Conservation (phyloP, 371 early-diverging fungal species). For the Actinomortierella wolfii region DNA sequence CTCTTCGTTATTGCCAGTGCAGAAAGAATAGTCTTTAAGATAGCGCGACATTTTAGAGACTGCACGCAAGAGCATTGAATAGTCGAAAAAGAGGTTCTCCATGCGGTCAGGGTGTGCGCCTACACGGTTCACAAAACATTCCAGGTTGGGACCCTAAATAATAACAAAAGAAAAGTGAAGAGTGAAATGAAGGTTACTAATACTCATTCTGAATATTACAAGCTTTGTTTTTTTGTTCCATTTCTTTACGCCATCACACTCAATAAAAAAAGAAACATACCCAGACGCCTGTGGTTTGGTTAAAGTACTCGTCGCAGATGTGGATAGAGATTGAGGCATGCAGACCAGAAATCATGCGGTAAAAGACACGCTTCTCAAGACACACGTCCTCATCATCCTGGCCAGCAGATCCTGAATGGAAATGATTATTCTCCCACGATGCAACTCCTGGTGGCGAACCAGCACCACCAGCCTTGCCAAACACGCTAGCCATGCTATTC, state of each 20-base stretch:
- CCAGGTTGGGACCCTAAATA: conserved; percentile 71
- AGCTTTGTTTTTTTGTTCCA: no score
- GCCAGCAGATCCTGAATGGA: background rate
- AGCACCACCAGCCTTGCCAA: conserved; percentile 51
- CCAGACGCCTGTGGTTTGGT: conserved; percentile 82
- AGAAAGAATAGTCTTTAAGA: conserved; percentile 68
- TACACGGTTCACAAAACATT: conserved; percentile 85
- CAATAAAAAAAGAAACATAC: conserved; percentile 48
- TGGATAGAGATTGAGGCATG: conserved; percentile 95
- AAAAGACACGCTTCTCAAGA: conserved; percentile 88
- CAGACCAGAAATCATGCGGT: conserved; percentile 89
- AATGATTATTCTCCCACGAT: background rate
- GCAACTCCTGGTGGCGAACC: conserved; percentile 5
- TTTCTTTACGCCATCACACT: no score
- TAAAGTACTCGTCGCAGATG: conserved; percentile 86
- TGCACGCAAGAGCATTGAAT: conserved; percentile 82
- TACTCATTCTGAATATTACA: no score
- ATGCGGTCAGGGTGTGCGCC: conserved; percentile 88
- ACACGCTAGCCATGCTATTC: conserved; percentile 8
- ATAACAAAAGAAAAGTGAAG: background rate
- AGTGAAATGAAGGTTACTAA: no score
- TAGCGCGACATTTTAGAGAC: conserved; percentile 78
- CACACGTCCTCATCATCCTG: conserved; percentile 61
- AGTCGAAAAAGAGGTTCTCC: conserved; percentile 90
- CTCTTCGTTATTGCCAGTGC: conserved; percentile 54